These are phyloP conservation scores for Xylaria grammica DNA, from an alignment of 495 filamentous ascomycete genomes.

Conservation along the genomic window DNA sequence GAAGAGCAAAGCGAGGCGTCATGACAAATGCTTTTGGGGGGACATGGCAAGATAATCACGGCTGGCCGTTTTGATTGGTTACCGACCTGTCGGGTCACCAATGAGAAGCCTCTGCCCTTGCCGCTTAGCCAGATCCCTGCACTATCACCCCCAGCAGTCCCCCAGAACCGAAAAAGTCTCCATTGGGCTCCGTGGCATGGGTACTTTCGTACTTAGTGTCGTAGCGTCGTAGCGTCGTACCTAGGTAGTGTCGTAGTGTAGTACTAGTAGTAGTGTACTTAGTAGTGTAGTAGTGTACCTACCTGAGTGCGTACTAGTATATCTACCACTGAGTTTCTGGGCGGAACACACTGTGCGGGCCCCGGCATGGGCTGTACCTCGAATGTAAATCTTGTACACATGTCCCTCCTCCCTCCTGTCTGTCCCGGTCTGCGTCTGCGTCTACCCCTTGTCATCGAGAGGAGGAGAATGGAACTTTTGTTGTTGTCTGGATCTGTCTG, in stretches of 20 bases:
- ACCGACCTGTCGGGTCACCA: constrained; percentile 21
- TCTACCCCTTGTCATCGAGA: no score
- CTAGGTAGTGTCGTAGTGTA: no score
- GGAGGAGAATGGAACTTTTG: constrained; percentile 12
- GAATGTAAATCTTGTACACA: no score
- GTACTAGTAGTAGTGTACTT: no score
- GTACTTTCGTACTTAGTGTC: no score
- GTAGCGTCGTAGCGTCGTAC: no score
- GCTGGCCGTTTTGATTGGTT: constrained; percentile 15
- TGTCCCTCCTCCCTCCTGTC: neutral
- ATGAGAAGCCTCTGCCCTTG: neutral
- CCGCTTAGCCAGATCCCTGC: constrained; percentile 11
- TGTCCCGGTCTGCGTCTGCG: neutral
- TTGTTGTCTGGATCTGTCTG: no score
- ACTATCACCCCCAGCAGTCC: neutral
- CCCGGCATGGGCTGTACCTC: neutral
- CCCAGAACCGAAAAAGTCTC: no score
- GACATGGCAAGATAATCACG: neutral
- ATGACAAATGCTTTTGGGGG: constrained; percentile 23
- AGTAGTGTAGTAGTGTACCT: no score
- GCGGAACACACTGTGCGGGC: constrained; percentile 13
- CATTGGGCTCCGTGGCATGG: no score
- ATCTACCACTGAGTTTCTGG: no score
- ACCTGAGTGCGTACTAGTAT: no score
- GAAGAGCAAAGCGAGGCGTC: neutral